Conservation (phyloP, 768 basidiomycete genomes). For the Lactarius evosmus region DNA sequence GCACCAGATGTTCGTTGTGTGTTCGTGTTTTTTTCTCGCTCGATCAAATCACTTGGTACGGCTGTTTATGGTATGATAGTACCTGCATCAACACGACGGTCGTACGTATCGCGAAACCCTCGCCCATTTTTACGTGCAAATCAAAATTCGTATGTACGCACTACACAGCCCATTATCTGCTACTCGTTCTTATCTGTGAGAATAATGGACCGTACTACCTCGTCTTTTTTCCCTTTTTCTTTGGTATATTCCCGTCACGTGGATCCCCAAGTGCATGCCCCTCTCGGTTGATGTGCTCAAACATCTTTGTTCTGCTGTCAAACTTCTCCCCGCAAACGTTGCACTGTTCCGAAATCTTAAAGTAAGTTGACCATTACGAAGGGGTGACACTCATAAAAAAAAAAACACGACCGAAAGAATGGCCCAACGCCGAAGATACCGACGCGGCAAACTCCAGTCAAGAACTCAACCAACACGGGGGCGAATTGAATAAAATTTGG, state of each 20-base stretch:
- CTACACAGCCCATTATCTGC: not conserved
- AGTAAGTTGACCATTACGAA: slow-evolving; percentile 1
- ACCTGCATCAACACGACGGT: slow-evolving; percentile 6
- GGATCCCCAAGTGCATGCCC: slow-evolving; percentile 62
- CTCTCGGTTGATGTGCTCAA: slow-evolving; percentile 64
- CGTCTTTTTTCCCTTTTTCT: slow-evolving; percentile 39
- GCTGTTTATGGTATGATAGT: slow-evolving; percentile 21
- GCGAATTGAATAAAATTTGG: slow-evolving; percentile 11
- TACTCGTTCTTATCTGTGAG: not conserved
- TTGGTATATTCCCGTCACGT: slow-evolving; percentile 29
- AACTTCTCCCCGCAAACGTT: slow-evolving; percentile 67
- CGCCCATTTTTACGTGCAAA: slow-evolving; percentile 14
- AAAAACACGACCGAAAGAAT: slow-evolving; percentile 5
- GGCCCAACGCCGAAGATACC: slow-evolving; percentile 1
- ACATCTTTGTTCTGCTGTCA: slow-evolving; percentile 67
- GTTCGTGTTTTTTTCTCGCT: not conserved
- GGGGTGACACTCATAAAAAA: not conserved
- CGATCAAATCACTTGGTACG: slow-evolving; percentile 21
- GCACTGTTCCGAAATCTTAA: slow-evolving; percentile 43
- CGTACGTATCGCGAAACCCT: slow-evolving; percentile 10
- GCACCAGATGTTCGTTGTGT: not conserved
- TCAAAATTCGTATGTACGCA: slow-evolving; percentile 4
- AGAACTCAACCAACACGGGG: not conserved
- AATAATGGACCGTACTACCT: slow-evolving; percentile 25
- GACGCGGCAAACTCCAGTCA: not conserved